Conservation (phyloP, 805 yeast genomes). For the Ogataea naganishii region DNA sequence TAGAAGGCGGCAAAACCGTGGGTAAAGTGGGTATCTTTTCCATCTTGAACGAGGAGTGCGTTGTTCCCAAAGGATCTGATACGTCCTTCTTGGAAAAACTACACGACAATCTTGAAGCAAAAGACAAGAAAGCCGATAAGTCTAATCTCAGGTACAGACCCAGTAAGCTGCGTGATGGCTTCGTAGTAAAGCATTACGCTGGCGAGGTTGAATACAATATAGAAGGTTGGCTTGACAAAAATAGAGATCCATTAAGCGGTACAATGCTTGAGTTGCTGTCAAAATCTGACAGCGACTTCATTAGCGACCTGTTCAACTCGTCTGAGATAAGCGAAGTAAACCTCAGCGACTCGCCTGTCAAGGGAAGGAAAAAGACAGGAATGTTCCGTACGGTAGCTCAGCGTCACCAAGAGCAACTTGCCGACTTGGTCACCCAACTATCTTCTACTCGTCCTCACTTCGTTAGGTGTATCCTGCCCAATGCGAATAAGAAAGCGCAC, state of each 20-base stretch:
- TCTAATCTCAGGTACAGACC: conserved; percentile 49
- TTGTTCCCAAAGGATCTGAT: conserved; percentile 87
- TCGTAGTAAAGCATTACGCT: conserved; percentile 86
- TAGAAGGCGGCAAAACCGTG: conserved; percentile 57
- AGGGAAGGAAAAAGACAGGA: conserved; percentile 18
- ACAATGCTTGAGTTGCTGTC: conserved; percentile 55
- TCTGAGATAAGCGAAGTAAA: conserved; percentile 14
- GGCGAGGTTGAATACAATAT: conserved; percentile 92
- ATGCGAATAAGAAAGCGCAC: conserved; percentile 61
- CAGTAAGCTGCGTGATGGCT: conserved; percentile 68
- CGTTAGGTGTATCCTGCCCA: conserved; percentile 93
- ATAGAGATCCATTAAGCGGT: conserved; percentile 87
- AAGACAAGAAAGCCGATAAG: conserved; percentile 12
- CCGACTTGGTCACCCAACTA: conserved; percentile 61
- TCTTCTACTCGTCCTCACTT: conserved; percentile 88
- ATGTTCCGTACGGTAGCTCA: conserved; percentile 75
- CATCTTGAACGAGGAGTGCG: conserved; percentile 88
- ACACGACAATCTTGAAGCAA: conserved; percentile 51
- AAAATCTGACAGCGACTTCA: conserved; percentile 45
- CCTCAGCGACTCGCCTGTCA: conserved; percentile 22
- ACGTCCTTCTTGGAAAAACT: conserved; percentile 74
- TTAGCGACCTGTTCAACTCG: conserved; percentile 42
- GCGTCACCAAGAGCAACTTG: conserved; percentile 80
- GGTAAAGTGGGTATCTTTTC: conserved; percentile 66
- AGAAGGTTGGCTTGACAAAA: conserved; percentile 90